These are phyloP conservation scores for Plantago elongata DNA, from an alignment of 257 asterid genomes.

Conservation along the genomic window DNA sequence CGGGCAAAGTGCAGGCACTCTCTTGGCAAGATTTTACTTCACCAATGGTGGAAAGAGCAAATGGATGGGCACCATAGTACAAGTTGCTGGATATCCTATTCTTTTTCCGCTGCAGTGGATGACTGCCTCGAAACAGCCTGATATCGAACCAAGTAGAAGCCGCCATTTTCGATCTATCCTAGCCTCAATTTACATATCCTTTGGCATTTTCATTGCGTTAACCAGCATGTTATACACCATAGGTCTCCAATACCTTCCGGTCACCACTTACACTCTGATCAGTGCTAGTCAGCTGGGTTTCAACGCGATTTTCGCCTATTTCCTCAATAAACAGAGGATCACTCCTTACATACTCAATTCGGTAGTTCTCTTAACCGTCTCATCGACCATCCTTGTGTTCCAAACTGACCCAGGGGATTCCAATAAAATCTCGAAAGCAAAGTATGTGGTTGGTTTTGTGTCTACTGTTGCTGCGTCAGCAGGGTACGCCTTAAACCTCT, in stretches of 20 bases:
- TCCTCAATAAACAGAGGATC: conserved; percentile 51
- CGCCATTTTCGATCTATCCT: no score
- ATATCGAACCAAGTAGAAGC: no score
- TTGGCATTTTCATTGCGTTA: conserved; percentile 42
- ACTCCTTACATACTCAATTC: conserved; percentile 63
- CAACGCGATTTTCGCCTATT: conserved; percentile 57
- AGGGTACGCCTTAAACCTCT: conserved; percentile 39
- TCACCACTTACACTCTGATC: conserved; percentile 51
- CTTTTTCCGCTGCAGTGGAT: no score
- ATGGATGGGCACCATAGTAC: no score
- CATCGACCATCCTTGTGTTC: conserved; percentile 51
- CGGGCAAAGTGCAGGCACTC: no score
- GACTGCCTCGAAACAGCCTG: no score
- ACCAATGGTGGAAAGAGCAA: no score
- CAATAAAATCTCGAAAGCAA: conserved; percentile 15
- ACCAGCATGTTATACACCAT: conserved; percentile 40
- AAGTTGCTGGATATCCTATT: no score
- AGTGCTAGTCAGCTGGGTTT: conserved; percentile 53
- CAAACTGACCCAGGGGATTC: conserved; percentile 32
- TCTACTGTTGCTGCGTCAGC: conserved; percentile 51
- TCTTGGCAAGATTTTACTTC: no score
- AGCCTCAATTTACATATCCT: conserved; percentile 19
- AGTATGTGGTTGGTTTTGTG: conserved; percentile 32
- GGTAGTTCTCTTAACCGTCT: conserved; percentile 43
- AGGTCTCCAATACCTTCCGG: conserved; percentile 52